phyloP scores from a whole-genome alignment of 1,284 basidiomycete genomes.

The Apiotrichum sp. region DNA sequence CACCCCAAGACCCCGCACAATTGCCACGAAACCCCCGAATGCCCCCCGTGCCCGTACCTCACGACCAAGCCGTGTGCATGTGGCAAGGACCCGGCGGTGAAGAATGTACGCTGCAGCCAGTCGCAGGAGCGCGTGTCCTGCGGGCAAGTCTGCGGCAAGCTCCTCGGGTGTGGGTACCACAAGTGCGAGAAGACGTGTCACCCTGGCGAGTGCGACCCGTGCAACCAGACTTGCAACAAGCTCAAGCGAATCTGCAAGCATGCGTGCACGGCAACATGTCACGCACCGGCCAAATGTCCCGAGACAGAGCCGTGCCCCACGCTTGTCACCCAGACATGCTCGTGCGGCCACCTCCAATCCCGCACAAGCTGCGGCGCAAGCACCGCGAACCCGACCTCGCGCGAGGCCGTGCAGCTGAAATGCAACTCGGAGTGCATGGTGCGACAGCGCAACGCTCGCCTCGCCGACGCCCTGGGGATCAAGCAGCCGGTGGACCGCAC shows the following conservation, averaged over 20 bases:
- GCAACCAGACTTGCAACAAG: constrained; percentile 72
- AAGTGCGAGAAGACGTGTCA: constrained; percentile 75
- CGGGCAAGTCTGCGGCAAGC: constrained; percentile 68
- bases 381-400: constrained; percentile 49
- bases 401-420: constrained; percentile 53
- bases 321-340: constrained; percentile 60
- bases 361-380: constrained; percentile 62
- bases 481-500: constrained; percentile 43
- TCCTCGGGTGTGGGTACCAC: constrained; percentile 77
- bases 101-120: constrained; percentile 63
- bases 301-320: constrained; percentile 68
- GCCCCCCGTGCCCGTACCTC: constrained; percentile 78
- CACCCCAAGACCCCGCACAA: constrained; percentile 68
- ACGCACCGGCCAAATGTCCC: constrained; percentile 74
- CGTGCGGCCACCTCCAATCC: constrained; percentile 72
- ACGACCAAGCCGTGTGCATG: constrained; percentile 75
- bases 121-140: constrained; percentile 66
- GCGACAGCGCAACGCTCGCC: constrained; percentile 72
- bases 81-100: constrained; percentile 62
- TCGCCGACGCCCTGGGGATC: constrained; percentile 85
- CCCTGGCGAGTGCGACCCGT: constrained; percentile 66
- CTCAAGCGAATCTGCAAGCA: constrained; percentile 70
- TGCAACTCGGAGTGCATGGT: constrained; percentile 74
- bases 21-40: constrained; percentile 66
- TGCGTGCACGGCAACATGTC: constrained; percentile 68